A percentile compares a stretch with the other conserved stretches of the same genome.
phyloP scores from a whole-genome alignment of 1,284 basidiomycete species.

The Rhodotorula sp. region DNA sequence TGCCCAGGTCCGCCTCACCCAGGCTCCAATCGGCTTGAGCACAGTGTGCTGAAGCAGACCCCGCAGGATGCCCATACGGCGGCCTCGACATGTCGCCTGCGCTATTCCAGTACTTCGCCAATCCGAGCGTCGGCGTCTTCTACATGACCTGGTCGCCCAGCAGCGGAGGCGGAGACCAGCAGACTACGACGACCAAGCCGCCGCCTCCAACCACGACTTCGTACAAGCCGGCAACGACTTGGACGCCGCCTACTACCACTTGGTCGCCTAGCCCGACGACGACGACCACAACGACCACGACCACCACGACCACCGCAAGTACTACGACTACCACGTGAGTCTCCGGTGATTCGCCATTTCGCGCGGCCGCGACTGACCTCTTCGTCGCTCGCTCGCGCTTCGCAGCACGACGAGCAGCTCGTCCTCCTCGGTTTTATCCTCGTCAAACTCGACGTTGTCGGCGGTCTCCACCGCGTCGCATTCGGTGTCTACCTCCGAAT shows the following conservation, averaged over 20 bases:
- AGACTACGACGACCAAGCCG: constrained; percentile 17
- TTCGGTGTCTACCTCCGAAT: neutral
- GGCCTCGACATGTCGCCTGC: constrained; percentile 74
- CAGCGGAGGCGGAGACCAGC: constrained; percentile 3
- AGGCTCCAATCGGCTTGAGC: no score
- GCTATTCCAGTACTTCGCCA: constrained; percentile 62
- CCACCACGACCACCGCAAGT: constrained; percentile 16
- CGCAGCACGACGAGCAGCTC: constrained; percentile 2
- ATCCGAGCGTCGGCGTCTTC: constrained; percentile 49
- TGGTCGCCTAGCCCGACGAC: constrained; percentile 2
- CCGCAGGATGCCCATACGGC: constrained; percentile 66
- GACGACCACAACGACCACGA: neutral
- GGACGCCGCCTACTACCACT: constrained; percentile 3
- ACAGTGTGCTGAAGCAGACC: no score
- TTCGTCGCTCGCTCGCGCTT: neutral
- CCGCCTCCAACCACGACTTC: constrained; percentile 25
- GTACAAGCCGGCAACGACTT: constrained; percentile 17
- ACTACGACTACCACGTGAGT: constrained; percentile 7
- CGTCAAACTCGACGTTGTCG: constrained; percentile 7
- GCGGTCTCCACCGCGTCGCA: neutral
- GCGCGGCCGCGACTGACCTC: neutral
- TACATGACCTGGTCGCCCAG: constrained; percentile 51
- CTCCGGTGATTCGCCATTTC: neutral
- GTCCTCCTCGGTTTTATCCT: constrained; percentile 1
- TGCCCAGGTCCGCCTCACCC: constrained; percentile 56